Evolutionary conservation across 2,329 filamentous ascomycete genomes (phyloP).

Genomic region (Colletotrichum theobromicola): DNA sequence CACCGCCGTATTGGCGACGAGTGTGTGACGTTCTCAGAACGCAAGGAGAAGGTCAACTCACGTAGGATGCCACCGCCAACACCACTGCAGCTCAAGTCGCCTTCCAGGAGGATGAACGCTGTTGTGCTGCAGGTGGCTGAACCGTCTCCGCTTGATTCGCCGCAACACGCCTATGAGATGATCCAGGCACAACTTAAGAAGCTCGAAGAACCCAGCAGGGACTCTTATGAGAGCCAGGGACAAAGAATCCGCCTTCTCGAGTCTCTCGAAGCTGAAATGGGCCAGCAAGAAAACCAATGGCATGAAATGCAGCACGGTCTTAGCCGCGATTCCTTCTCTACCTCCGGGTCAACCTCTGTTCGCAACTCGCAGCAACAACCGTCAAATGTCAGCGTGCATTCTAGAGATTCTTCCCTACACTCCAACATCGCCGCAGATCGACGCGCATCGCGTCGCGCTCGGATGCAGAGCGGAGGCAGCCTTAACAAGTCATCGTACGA

Average conservation of each 20-base stretch:
- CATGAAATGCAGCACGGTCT: slow-evolving; percentile 60
- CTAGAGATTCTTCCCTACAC: slow-evolving; percentile 21
- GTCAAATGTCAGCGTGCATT: slow-evolving; percentile 10
- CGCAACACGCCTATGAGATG: slow-evolving; percentile 50
- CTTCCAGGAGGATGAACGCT: slow-evolving; percentile 39
- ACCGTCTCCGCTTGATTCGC: slow-evolving; percentile 58
- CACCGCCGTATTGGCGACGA: slow-evolving; percentile 64
- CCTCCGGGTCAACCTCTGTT: slow-evolving; percentile 39
- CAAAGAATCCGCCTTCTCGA: slow-evolving; percentile 57
- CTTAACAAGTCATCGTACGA: slow-evolving; percentile 29
- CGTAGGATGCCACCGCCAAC: slow-evolving; percentile 62
- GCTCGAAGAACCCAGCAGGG: slow-evolving; percentile 46
- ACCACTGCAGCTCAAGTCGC: slow-evolving; percentile 55
- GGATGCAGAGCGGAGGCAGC: slow-evolving; percentile 34
- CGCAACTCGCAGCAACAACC: slow-evolving; percentile 33
- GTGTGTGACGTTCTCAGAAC: slow-evolving; percentile 63
- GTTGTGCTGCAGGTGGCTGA: slow-evolving; percentile 52
- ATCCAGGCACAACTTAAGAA: slow-evolving; percentile 59
- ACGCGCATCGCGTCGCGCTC: slow-evolving; percentile 41
- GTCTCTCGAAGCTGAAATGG: slow-evolving; percentile 67
- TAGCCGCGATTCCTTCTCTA: slow-evolving; percentile 56
- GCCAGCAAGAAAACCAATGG: slow-evolving; percentile 64
- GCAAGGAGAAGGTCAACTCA: slow-evolving; percentile 47
- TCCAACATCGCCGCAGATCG: slow-evolving; percentile 40
- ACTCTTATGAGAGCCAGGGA: slow-evolving; percentile 41